These are phyloP conservation scores for Cutaneotrichosporon cyanovorans DNA, from an alignment of 1,284 basidiomycete species.

Conservation along the genomic window DNA sequence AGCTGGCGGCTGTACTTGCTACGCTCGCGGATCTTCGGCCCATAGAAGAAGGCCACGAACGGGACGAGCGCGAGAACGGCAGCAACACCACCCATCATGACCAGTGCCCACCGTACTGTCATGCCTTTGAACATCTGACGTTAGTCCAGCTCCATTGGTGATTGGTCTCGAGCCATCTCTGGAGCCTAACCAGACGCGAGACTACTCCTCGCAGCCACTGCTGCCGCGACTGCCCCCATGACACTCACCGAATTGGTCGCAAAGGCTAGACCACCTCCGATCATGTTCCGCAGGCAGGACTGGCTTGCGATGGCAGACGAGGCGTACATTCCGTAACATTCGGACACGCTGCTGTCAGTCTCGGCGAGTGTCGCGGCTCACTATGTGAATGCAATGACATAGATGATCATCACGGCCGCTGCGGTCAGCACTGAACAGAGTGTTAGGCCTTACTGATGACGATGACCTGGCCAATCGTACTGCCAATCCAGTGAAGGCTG, in stretches of 20 bases:
- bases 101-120: slow-evolving; percentile 13
- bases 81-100: slow-evolving; percentile 14
- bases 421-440: not conserved
- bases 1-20: slow-evolving; percentile 33
- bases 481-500: slow-evolving; percentile 32
- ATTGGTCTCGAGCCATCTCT: too few relatives aligned
- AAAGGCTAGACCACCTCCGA: slow-evolving; percentile 13
- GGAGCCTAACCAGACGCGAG: too few relatives aligned
- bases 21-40: slow-evolving; percentile 32
- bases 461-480: slow-evolving; percentile 54
- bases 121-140: slow-evolving; percentile 10
- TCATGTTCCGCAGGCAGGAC: slow-evolving; percentile 13
- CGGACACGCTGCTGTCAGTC: slow-evolving; percentile 7
- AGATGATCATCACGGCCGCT: slow-evolving; percentile 17
- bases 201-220: too few relatives aligned
- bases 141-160: not conserved
- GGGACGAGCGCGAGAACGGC: slow-evolving; percentile 30
- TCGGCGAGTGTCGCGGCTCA: not conserved
- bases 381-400: slow-evolving; percentile 10
- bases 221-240: too few relatives aligned
- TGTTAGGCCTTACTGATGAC: slow-evolving; percentile 31
- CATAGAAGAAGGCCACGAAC: slow-evolving; percentile 36
- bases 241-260: slow-evolving; percentile 18
- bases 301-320: slow-evolving; percentile 13
- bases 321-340: slow-evolving; percentile 18